A percentile compares a stretch with the other conserved stretches of the same genome.
phyloP scores from a whole-genome alignment of 2,329 filamentous ascomycete genomes.

The Chaetomiaceae sp. region DNA sequence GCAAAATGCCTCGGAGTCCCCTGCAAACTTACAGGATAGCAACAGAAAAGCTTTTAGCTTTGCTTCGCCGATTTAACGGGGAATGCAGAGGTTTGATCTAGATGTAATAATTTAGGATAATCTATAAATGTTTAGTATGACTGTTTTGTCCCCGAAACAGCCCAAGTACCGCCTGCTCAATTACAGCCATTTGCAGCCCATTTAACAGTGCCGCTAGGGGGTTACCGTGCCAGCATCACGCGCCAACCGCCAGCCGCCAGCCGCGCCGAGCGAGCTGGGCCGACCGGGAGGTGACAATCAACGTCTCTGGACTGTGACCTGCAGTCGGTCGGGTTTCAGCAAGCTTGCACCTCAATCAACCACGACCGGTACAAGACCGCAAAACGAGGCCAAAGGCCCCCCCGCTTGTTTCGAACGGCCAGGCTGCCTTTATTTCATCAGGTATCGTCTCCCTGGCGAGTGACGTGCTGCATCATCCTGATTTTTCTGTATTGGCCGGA shows the following conservation, averaged over 20 bases:
- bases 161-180: too few species aligned
- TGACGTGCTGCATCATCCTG: slow-evolving; percentile 6
- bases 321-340: slow-evolving; percentile 10
- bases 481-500: slow-evolving; percentile 2
- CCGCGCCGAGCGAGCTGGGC: neutral
- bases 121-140: too few species aligned
- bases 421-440: neutral
- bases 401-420: neutral
- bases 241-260: slow-evolving; percentile 9
- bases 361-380: neutral
- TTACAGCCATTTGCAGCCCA: neutral
- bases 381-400: slow-evolving; percentile 4
- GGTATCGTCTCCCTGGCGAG: slow-evolving; percentile 1
- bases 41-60: too few species aligned
- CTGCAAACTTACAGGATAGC: too few species aligned
- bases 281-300: neutral
- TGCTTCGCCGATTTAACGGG: too few species aligned
- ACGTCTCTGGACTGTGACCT: slow-evolving; percentile 9
- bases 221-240: slow-evolving; percentile 7
- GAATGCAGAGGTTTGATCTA: too few species aligned
- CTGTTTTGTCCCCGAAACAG: too few species aligned
- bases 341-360: slow-evolving; percentile 1
- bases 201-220: slow-evolving; percentile 8
- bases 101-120: too few species aligned
- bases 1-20: too few species aligned